Evolutionary conservation across 306 rosid genomes (phyloP), one percentile per base, ranked within the genome.

Genomic region (Dicorynia guianensis): DNA sequence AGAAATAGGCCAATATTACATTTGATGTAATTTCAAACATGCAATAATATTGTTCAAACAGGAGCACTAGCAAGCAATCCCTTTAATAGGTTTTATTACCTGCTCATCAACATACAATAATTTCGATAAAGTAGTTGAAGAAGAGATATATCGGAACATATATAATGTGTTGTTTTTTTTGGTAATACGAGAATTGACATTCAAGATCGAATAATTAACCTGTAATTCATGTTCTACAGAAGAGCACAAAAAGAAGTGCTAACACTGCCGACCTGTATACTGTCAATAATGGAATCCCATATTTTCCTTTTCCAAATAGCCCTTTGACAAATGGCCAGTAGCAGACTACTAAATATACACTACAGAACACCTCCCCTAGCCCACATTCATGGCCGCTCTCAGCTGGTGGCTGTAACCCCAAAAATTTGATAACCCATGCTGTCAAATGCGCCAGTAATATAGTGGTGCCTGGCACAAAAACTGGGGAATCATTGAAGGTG

Each of bases 241-340:
- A 65, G 62, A 25, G 35, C 18, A 81, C 77, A 65, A 79, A 87
- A 5, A 81, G 6, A 6, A 76, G 38, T 4, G 75, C 80, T 20
- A 81, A 38, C 40, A 59, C 79, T 34, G 54, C 36, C 7, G 83
- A 79, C 67, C 64, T 87, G 18, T n/a, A 63, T 47, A 78, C 17
- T 48, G 81, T 84, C 19, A 80, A 34, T 15, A 69, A 8, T 6
- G 88, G 91, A 60, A 87, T 61, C 13, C 88, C 91, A 49, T 72
- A 70, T 11, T 68, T 76, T 25, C 87, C 85, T 25, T 73, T 76
- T 3, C 77, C 53, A 65, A 76, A 79, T 55, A 87, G 20, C 17
- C 88, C 88, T 15, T 76, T 84, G 36, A 84, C 2, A 73, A 81
- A 64, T 17, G 86, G 83, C 79, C 72, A 69, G 4, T 71, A 73